phyloP scores from a whole-genome alignment of 139 green algal genomes.

The Axilococcus clingmanii region DNA sequence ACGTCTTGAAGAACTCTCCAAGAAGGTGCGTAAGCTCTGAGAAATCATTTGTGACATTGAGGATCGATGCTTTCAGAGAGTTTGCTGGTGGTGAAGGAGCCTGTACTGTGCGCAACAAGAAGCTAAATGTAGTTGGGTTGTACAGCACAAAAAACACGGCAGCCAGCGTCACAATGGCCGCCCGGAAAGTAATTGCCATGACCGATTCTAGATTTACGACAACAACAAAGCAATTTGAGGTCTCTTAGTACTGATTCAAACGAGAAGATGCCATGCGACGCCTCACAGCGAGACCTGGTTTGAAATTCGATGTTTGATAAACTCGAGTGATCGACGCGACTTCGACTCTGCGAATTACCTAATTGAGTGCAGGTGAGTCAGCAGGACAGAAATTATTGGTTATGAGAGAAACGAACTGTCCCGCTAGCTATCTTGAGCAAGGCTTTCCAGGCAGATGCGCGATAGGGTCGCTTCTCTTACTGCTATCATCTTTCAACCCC shows the following conservation, averaged over 20 bases:
- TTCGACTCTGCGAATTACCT: too few species aligned
- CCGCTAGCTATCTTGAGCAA: too few species aligned
- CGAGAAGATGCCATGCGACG: background rate
- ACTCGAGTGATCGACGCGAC: background rate
- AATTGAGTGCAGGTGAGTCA: too few species aligned
- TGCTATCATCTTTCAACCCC: too few species aligned
- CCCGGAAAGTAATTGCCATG: slow-evolving; percentile 1
- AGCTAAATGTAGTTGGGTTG: background rate
- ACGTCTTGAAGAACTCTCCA: slow-evolving; percentile 15
- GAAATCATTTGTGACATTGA: slow-evolving; percentile 24
- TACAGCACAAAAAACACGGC: background rate
- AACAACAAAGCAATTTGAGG: background rate
- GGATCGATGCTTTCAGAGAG: slow-evolving; percentile 12
- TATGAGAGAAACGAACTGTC: too few species aligned
- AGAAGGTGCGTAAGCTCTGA: slow-evolving; percentile 15
- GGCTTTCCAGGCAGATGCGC: too few species aligned
- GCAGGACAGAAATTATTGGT: too few species aligned
- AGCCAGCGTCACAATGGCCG: background rate
- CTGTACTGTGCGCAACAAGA: background rate
- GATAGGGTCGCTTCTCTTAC: too few species aligned
- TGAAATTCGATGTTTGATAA: background rate
- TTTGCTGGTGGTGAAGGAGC: background rate
- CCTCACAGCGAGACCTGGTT: background rate
- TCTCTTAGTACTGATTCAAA: background rate
- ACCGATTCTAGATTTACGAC: background rate